phyloP scores from a whole-genome alignment of 108 stramenopile species.

The Skeletonema marinoi region DNA sequence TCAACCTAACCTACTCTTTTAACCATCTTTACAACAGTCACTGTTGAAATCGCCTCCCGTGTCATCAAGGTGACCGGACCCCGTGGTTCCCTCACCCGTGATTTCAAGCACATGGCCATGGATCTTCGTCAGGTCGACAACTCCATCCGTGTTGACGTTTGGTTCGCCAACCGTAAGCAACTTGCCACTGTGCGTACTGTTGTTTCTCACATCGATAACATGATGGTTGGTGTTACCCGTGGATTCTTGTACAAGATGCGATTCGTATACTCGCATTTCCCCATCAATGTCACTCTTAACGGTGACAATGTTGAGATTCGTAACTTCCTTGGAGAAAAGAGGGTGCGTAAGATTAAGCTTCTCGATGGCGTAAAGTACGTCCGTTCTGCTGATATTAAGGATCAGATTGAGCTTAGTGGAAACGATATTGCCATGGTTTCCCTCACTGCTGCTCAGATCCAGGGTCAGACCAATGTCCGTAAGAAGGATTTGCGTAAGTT shows the following conservation, averaged over 20 bases:
- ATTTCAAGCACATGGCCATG: constrained; percentile 96
- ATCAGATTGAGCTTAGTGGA: constrained; percentile 96
- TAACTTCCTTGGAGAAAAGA: constrained; percentile 99
- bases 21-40: constrained; percentile 56
- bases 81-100: constrained; percentile 90
- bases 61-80: constrained; percentile 91
- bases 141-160: constrained; percentile 93
- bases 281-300: constrained; percentile 95
- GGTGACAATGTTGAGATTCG: constrained; percentile 94
- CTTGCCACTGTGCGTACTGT: constrained; percentile 97
- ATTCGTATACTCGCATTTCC: constrained; percentile 99
- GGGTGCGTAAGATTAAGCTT: constrained; percentile 91
- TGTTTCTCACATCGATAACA: constrained; percentile 99
- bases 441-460: constrained; percentile 94
- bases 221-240: constrained; percentile 98
- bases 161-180: constrained; percentile 98
- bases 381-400: constrained; percentile 95
- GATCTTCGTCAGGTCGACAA: constrained; percentile 73
- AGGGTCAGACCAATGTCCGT: constrained; percentile 94
- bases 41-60: constrained; percentile 86
- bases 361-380: constrained; percentile 91
- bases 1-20: constrained; percentile 1
- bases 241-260: constrained; percentile 99
- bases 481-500: constrained; percentile 99
- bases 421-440: constrained; percentile 98